phyloP scores from a whole-genome alignment of 768 basidiomycete species.

The Podaxis mareebaensis region DNA sequence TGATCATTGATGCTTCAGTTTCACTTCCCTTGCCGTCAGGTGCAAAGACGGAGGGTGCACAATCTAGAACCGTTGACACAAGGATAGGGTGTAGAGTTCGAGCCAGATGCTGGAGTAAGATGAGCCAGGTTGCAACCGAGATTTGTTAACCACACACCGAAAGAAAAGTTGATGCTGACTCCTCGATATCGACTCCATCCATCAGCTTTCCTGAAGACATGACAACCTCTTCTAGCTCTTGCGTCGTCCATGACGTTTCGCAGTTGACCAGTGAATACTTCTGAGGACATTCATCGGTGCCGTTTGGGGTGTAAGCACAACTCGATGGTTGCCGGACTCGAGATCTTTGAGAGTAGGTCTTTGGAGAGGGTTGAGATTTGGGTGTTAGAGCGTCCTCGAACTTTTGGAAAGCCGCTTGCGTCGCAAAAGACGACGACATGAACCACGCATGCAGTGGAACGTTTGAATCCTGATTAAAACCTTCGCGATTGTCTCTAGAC shows the following conservation, averaged over 20 bases:
- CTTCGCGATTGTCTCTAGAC: not conserved
- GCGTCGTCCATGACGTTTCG: conserved; percentile 16
- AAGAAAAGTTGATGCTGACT: not conserved
- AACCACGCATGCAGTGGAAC: conserved; percentile 57
- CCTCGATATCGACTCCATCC: not conserved
- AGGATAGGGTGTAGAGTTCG: conserved; percentile 77
- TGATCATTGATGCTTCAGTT: conserved; percentile 58
- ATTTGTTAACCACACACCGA: conserved; percentile 10
- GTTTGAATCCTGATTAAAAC: not conserved
- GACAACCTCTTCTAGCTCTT: conserved; percentile 17
- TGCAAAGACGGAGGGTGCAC: conserved; percentile 79
- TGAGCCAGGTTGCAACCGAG: not conserved
- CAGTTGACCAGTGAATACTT: conserved; percentile 15
- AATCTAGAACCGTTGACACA: conserved; percentile 84
- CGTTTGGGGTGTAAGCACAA: conserved; percentile 38
- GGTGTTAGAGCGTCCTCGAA: conserved; percentile 52
- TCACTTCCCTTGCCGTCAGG: conserved; percentile 60
- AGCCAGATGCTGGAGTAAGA: conserved; percentile 56
- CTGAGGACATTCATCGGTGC: conserved; percentile 34
- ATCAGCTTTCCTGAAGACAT: not conserved
- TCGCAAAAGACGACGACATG: conserved; percentile 59
- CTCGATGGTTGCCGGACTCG: not conserved
- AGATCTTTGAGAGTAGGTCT: not conserved
- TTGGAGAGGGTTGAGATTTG: conserved; percentile 12
- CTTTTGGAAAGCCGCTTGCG: conserved; percentile 46